Base-by-base conservation (phyloP, 306 rosid genomes). In the Vicia faba region DNA sequence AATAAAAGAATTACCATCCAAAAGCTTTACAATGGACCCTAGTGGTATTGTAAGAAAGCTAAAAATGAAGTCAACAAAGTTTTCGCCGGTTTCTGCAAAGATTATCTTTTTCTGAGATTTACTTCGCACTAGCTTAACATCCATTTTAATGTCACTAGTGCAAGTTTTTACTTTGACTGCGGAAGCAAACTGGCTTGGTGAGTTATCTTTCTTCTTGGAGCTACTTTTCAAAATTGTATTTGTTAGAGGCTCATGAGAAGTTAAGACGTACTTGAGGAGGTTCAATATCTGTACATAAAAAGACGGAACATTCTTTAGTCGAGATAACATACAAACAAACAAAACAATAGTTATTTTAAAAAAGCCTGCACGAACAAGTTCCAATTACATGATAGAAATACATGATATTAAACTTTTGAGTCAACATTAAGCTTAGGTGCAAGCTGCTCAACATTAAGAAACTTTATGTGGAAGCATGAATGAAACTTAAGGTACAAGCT, bases 21-120 rank as follows among this genome's bases (percentile, higher is more conserved):
- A 40, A 60, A 60, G 64, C 41, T 49, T 60, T 61, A 68, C 29
- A 40, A 68, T 31, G 11, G 64, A 68, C 19, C 76, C 76, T 23
- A 76, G 26, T n/a, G 71, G 72, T 6, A 76, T 63, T 25, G 66
- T 2, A 5, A 76, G 81, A 38, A 76, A 70, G 62, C 68, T 45
- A 70, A 76, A 57, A 5, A 76, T 43, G 20, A 63, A 76, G 44
- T 76, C 79, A 25, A 64, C 68, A 46, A 76, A 64, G 51, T 64
- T 71, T 46, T 55, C 72, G 8, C 25, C 51, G 25, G 49, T 64
- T 75, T 75, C 71, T 44, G 62, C 76, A 16, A 57, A 76, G 7
- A 56, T 16, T 50, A 75, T 28, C 33, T 68, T 75, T 3, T 60
- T 50, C 7, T 61, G 64, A 29, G 64, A 75, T 53, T 68, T 68